Evolutionary conservation across 2,329 filamentous ascomycete genomes (phyloP), one percentile per base, ranked within the genome.

Genomic region (Penicillium sp.): DNA sequence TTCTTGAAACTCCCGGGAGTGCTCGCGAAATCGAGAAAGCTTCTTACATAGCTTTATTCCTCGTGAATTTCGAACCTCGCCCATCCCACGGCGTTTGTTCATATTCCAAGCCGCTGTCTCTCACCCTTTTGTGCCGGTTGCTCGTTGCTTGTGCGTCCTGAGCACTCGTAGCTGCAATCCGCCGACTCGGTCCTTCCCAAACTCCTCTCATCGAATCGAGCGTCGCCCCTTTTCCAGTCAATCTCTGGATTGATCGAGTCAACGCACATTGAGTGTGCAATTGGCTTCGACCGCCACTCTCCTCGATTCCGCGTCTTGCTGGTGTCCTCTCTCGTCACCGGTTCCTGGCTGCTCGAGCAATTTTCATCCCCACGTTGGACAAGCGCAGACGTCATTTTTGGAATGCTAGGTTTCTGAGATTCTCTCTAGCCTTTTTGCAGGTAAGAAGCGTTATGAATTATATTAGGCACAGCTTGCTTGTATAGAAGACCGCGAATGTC

Each of bases 331-430:
- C 44, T 43, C 52, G 41, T 59, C 59, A 60, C 53, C 56, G 60
- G 54, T 67, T 63, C 46, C 53, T 61, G 64, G 59, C 60, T 53
- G 27, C n/a, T 60, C 50, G 55, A 56, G 60, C 62, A 63, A 63
- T 43, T 56, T 62, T 61, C 65, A 66, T 68, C 59, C 63, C 63
- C 65, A 65, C 65, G 51, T 66, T 67, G 59, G 62, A 66, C 57
- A 31, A 60, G 46, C 54, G 24, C 60, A 63, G 66, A 67, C 65
- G 62, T 68, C 62, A 66, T 67, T 63, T 66, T 65, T 68, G 66
- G 65, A 64, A 68, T 68, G 66, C 63, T 60, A 62, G 62, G 60
- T 46, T 56, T 61, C 40, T 35, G 56, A 64, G 54, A 37, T 60
- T 22, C 59, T 61, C 61, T 60, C 61, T 68, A 66, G 62, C 63